phyloP scores from a whole-genome alignment of 768 basidiomycete species.

The Mycena leptocephala region DNA sequence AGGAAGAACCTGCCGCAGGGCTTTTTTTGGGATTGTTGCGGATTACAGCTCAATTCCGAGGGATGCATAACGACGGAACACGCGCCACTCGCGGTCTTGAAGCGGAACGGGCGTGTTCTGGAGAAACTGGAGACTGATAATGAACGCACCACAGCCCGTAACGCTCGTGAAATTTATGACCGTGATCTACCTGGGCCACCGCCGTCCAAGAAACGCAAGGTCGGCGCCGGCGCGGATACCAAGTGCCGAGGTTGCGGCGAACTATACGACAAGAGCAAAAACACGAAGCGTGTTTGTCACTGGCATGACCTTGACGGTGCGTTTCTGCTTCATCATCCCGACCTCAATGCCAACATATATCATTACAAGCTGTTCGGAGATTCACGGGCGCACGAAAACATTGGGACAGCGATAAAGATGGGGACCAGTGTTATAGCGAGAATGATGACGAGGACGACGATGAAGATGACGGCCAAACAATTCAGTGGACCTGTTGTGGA shows the following conservation, averaged over 20 bases:
- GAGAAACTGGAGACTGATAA: background rate
- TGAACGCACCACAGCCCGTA: background rate
- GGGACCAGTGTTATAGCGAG: background rate
- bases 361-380: background rate
- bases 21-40: conserved; percentile 25
- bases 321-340: background rate
- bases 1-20: background rate
- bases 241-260: conserved; percentile 2
- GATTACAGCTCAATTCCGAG: conserved; percentile 1
- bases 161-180: background rate
- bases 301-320: conserved; percentile 20
- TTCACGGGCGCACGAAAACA: background rate
- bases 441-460: background rate
- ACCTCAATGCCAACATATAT: background rate
- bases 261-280: background rate
- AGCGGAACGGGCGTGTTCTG: background rate
- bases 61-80: conserved; percentile 4
- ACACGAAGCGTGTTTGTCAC: background rate
- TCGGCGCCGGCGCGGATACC: background rate
- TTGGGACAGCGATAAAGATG: conserved; percentile 3
- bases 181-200: background rate
- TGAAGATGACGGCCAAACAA: background rate
- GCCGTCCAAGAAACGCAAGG: conserved; percentile 20
- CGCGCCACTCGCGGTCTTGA: background rate
- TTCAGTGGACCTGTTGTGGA: conserved; percentile 23